phyloP scores from a whole-genome alignment of 2,329 filamentous ascomycete genomes.

The Alternaria ventricosa region DNA sequence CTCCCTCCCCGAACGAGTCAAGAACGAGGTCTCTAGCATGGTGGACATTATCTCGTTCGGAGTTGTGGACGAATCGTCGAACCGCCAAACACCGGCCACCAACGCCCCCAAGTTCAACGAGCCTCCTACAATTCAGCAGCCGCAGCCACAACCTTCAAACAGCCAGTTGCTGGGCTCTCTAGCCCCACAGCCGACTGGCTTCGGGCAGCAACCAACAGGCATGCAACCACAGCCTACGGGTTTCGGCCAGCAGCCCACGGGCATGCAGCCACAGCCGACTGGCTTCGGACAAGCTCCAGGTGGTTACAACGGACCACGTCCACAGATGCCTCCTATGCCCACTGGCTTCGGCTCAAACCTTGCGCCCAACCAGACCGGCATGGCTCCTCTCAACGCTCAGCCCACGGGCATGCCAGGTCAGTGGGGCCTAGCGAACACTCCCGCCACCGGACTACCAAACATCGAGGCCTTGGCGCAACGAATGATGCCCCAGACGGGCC shows the following conservation, averaged over 20 bases:
- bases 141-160: constrained; percentile 72
- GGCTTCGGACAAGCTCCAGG: constrained; percentile 72
- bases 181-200: constrained; percentile 60
- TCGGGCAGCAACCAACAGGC: constrained; percentile 66
- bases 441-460: constrained; percentile 86
- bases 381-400: constrained; percentile 78
- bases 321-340: constrained; percentile 84
- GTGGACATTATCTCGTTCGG: constrained; percentile 99
- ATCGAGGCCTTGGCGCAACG: constrained; percentile 90
- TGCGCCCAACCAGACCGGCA: constrained; percentile 68
- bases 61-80: constrained; percentile 73
- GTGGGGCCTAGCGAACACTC: constrained; percentile 98
- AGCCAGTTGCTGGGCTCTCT: constrained; percentile 64
- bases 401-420: constrained; percentile 92
- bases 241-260: constrained; percentile 43
- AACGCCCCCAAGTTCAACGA: constrained; percentile 76
- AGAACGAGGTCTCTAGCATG: constrained; percentile 99
- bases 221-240: constrained; percentile 59
- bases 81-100: constrained; percentile 59
- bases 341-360: constrained; percentile 56
- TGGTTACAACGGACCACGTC: constrained; percentile 80
- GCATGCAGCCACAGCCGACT: constrained; percentile 49
- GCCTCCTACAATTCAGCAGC: constrained; percentile 59
- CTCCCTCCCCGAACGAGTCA: constrained; percentile 80
- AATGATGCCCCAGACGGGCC: constrained; percentile 96